Percentiles rank a stretch among this genome's conserved stretches.
phyloP scores from a whole-genome alignment of 2,329 filamentous ascomycete genomes.

The Cladosporium sp. region DNA sequence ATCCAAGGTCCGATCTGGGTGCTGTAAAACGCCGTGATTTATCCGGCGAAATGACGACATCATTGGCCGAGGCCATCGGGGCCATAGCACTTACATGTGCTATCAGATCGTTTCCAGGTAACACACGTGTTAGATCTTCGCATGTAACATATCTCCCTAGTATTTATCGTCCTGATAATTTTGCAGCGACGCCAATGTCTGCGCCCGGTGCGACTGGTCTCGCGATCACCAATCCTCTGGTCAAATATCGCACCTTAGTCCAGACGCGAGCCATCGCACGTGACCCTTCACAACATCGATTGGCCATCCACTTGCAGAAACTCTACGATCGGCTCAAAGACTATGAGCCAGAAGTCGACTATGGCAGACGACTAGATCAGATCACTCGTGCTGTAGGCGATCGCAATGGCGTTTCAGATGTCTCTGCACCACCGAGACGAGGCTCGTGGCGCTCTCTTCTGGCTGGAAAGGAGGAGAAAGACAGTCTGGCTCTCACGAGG shows the following conservation, averaged over 20 bases:
- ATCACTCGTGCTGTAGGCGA: conserved; percentile 46
- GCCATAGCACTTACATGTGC: background rate
- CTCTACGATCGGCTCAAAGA: conserved; percentile 72
- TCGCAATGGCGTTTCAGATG: background rate
- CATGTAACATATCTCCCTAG: too few species aligned
- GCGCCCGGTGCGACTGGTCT: conserved; percentile 32
- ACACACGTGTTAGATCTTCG: background rate
- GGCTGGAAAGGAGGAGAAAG: conserved; percentile 52
- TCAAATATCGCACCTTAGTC: conserved; percentile 70
- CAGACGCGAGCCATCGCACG: conserved; percentile 63
- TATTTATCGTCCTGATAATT: background rate
- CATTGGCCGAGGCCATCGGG: conserved; percentile 1
- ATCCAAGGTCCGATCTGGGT: background rate
- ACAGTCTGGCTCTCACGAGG: conserved; percentile 59
- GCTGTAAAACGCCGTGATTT: background rate
- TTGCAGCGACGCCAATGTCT: conserved; percentile 16
- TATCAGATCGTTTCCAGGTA: background rate
- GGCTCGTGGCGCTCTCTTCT: conserved; percentile 41
- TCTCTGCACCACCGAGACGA: conserved; percentile 28
- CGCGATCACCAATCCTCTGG: conserved; percentile 62
- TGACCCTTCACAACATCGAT: conserved; percentile 48
- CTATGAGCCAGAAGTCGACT: conserved; percentile 69
- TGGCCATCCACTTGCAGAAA: conserved; percentile 70
- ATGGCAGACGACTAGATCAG: conserved; percentile 60
- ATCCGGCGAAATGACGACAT: background rate